Base-by-base conservation (phyloP, 192 early-diverging fungal species). In the Phlyctochytrium planicorne region DNA sequence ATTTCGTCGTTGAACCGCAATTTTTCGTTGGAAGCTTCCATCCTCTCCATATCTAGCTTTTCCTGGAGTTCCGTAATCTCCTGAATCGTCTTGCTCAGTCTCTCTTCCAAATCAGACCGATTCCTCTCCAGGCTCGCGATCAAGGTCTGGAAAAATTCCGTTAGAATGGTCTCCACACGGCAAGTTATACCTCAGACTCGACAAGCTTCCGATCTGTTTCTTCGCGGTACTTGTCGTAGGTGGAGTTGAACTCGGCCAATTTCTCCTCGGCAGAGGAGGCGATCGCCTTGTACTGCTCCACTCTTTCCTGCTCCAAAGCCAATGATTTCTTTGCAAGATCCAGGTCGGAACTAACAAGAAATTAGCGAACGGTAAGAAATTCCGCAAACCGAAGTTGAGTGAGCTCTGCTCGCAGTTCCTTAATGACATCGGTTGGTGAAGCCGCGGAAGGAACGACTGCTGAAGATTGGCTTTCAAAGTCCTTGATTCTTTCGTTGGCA, bases 161-260 rank as follows among this genome's bases (percentile, higher is more conserved):
- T n/a, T n/a, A n/a, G n/a, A n/a, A n/a, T n/a, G n/a, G n/a, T n/a
- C n/a, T n/a, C n/a, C n/a, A n/a, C n/a, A n/a, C n/a, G n/a, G n/a
- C n/a, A n/a, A n/a, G n/a, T n/a, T n/a, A 3, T 14, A 71, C 69
- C 34, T 68, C 37, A 12, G 63, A 25, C 23, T 25, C 65, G 1
- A 10, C 31, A 12, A 78, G 63, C 50, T 78, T 67, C 59, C 62
- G 16, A 40, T 84, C 79, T 68, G 75, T 84, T 56, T 82, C 79
- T 24, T 70, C 74, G 68, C 86, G 85, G 71, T 85, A 91, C 50
- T 77, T 71, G 66, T 93, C 92, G 71, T 89, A 91, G 0, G 89
- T 83, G 1, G 77, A 68, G 34, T 84, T 83, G 52, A 91, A 74
- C 64, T 72, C 70, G 10, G 56, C 57, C 1, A 72, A 78, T n/a